A percentile compares a stretch with the other conserved stretches of the same genome.
These are phyloP conservation scores for Chaetomium strumarium DNA, from an alignment of 2,329 filamentous ascomycete species.

Conservation along the genomic window DNA sequence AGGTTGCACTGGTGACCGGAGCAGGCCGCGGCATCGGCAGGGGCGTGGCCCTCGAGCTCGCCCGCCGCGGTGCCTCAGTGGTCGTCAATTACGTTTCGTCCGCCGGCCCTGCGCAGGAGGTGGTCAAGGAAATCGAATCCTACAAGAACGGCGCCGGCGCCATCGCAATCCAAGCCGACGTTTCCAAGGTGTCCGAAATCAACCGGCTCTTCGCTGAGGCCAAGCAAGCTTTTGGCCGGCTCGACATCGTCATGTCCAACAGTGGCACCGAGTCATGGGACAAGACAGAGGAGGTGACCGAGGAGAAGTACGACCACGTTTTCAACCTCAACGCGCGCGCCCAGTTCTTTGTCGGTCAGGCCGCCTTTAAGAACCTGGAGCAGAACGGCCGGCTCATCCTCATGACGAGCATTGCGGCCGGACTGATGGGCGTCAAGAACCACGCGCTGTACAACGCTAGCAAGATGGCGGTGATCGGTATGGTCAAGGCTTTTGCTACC, in stretches of 20 bases:
- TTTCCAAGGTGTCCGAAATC: constrained; percentile 54
- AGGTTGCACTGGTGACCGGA: constrained; percentile 58
- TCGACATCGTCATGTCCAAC: constrained; percentile 70
- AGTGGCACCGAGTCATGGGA: constrained; percentile 67
- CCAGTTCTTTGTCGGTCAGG: constrained; percentile 74
- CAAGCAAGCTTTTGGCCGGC: constrained; percentile 58
- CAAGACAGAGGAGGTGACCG: constrained; percentile 61
- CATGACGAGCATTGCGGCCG: constrained; percentile 64
- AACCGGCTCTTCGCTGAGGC: constrained; percentile 59
- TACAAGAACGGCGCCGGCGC: constrained; percentile 49
- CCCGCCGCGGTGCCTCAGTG: constrained; percentile 56
- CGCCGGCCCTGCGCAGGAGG: constrained; percentile 46
- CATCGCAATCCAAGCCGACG: constrained; percentile 58
- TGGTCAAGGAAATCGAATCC: constrained; percentile 47
- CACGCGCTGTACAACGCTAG: constrained; percentile 66
- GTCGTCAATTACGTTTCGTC: constrained; percentile 63
- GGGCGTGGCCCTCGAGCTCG: constrained; percentile 62
- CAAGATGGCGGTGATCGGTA: constrained; percentile 68
- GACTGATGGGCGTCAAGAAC: constrained; percentile 60
- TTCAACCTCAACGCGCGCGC: constrained; percentile 66
- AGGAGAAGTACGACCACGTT: constrained; percentile 65
- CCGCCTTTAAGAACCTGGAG: constrained; percentile 65
- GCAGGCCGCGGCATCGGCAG: constrained; percentile 60
- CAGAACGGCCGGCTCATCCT: constrained; percentile 66
- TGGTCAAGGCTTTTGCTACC: constrained; percentile 65